A percentile compares a stretch with the other conserved stretches of the same genome.
phyloP scores from a whole-genome alignment of 805 yeast genomes.

The Torulaspora delbrueckii region DNA sequence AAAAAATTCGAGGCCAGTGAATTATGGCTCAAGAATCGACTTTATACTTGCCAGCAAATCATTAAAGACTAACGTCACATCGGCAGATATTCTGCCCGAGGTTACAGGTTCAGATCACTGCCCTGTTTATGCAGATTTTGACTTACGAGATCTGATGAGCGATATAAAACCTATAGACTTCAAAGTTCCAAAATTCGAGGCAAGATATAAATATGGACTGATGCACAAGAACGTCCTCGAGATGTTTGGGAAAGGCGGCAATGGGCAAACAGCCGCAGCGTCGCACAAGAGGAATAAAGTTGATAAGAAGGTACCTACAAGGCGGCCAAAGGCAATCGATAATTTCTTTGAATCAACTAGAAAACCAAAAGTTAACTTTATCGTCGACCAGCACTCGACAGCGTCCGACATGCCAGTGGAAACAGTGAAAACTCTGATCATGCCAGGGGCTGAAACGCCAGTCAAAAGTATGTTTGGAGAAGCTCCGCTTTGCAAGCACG shows the following conservation, averaged over 20 bases:
- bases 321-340: constrained; percentile 9
- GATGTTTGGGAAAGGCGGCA: constrained; percentile 32
- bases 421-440: not conserved
- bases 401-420: not conserved
- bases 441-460: not conserved
- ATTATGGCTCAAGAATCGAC: constrained; percentile 87
- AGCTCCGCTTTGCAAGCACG: constrained; percentile 47
- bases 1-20: constrained; percentile 68
- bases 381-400: not conserved
- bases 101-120: constrained; percentile 92
- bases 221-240: constrained; percentile 34
- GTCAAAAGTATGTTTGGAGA: constrained; percentile 26
- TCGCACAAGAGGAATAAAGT: not conserved
- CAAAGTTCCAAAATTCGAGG: constrained; percentile 46
- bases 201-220: constrained; percentile 44
- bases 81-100: constrained; percentile 57
- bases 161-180: not conserved
- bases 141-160: constrained; percentile 13
- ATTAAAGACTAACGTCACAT: constrained; percentile 33
- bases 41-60: constrained; percentile 51
- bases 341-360: constrained; percentile 5
- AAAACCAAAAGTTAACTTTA: not conserved
- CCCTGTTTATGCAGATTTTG: constrained; percentile 74
- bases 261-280: constrained; percentile 8
- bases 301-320: constrained; percentile 2